Percentiles rank a stretch among this genome's conserved stretches.
phyloP scores from a whole-genome alignment of 2,329 filamentous ascomycete genomes.

The Microsporum ferrugineum region DNA sequence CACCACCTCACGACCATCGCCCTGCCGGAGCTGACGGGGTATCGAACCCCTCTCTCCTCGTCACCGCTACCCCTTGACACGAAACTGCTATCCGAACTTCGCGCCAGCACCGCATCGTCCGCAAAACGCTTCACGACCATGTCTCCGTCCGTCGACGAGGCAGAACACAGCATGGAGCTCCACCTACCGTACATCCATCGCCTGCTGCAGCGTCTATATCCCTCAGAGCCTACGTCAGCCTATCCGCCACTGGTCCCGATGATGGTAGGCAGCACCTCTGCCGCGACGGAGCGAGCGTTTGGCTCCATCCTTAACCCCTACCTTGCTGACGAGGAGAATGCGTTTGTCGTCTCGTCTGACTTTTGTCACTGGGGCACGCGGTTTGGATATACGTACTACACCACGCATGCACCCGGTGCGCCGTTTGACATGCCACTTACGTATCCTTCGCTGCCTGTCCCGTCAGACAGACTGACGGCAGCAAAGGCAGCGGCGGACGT shows the following conservation, averaged over 20 bases:
- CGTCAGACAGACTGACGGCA: constrained; percentile 20
- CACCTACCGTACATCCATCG: constrained; percentile 90
- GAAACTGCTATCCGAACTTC: constrained; percentile 32
- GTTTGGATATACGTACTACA: constrained; percentile 76
- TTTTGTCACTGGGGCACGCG: constrained; percentile 91
- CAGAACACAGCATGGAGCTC: constrained; percentile 93
- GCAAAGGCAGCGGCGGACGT: constrained; percentile 21
- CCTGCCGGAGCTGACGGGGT: constrained; percentile 55
- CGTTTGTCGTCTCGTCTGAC: constrained; percentile 84
- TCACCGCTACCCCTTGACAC: constrained; percentile 35
- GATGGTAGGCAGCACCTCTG: constrained; percentile 64
- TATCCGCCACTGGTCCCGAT: constrained; percentile 75
- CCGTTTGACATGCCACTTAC: constrained; percentile 25
- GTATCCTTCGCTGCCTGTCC: constrained; percentile 25
- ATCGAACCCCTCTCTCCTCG: constrained; percentile 34
- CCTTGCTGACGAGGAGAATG: constrained; percentile 58
- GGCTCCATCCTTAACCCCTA: constrained; percentile 67
- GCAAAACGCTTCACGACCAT: constrained; percentile 43
- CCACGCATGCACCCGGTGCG: constrained; percentile 37
- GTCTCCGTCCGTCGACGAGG: constrained; percentile 54
- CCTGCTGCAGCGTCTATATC: constrained; percentile 46
- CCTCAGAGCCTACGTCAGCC: constrained; percentile 38
- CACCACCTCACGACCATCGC: constrained; percentile 68
- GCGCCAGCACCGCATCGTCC: constrained; percentile 20
- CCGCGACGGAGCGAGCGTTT: constrained; percentile 53